Percentiles rank a stretch among this genome's conserved stretches.
phyloP scores from a whole-genome alignment of 1,284 basidiomycete species.

The Takashimella tepidaria region DNA sequence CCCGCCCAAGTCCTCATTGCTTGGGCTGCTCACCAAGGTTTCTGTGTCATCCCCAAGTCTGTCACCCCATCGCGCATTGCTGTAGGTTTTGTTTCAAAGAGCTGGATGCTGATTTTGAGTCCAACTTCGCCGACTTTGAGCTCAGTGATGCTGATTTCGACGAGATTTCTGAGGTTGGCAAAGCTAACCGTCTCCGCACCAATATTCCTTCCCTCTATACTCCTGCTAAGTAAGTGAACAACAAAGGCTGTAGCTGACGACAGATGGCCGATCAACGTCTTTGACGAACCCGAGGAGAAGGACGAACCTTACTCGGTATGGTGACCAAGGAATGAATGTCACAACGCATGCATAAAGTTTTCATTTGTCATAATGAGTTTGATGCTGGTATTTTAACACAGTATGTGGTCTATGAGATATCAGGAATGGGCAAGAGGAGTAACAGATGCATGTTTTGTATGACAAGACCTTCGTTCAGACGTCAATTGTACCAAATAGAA shows the following conservation, averaged over 20 bases:
- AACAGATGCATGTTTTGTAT: too few relatives aligned
- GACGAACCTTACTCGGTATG: slow-evolving; percentile 16
- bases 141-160: slow-evolving; percentile 61
- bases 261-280: slow-evolving; percentile 65
- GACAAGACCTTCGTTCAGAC: too few relatives aligned
- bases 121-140: slow-evolving; percentile 66
- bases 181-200: slow-evolving; percentile 54
- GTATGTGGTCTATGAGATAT: too few relatives aligned
- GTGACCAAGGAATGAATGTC: too few relatives aligned
- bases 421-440: too few relatives aligned
- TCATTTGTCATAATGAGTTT: too few relatives aligned
- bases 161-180: slow-evolving; percentile 56
- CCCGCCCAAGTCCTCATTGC: slow-evolving; percentile 66
- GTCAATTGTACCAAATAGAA: slow-evolving; percentile 12
- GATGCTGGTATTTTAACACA: too few relatives aligned
- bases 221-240: slow-evolving; percentile 6
- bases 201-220: slow-evolving; percentile 62
- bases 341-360: too few relatives aligned
- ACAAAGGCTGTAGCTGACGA: not conserved
- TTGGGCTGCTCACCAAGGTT: slow-evolving; percentile 62
- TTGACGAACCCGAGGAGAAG: slow-evolving; percentile 60
- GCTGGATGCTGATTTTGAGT: slow-evolving; percentile 47
- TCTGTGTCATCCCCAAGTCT: slow-evolving; percentile 67
- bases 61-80: slow-evolving; percentile 50
- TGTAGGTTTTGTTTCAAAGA: not conserved